phyloP scores from a whole-genome alignment of 2,329 filamentous ascomycete genomes.

The Catunica adiposa region DNA sequence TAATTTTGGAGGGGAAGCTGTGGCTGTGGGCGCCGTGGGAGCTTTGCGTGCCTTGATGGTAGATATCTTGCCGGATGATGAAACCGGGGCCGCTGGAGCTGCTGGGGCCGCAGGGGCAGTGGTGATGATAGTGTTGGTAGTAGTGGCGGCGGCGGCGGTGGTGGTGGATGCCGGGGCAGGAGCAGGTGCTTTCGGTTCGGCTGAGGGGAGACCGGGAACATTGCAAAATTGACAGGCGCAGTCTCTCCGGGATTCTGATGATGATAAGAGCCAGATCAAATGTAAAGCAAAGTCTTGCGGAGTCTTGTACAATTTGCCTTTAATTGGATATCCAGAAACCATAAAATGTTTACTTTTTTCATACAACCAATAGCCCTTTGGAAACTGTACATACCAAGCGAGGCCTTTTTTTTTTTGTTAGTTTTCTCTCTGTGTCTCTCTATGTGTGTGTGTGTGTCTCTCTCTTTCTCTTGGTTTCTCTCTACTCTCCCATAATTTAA shows the following conservation, averaged over 20 bases:
- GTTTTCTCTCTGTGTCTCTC: too few relatives aligned
- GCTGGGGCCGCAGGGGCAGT: constrained; percentile 8
- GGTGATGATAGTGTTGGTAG: too few relatives aligned
- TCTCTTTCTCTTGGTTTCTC: too few relatives aligned
- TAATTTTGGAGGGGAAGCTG: neutral
- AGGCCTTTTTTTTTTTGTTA: constrained; percentile 19
- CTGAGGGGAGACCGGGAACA: constrained; percentile 6
- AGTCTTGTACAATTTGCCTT: constrained; percentile 33
- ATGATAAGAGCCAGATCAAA: constrained; percentile 34
- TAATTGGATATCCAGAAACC: constrained; percentile 33
- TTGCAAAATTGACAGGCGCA: constrained; percentile 37
- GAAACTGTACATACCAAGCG: constrained; percentile 29
- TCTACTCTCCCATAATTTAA: neutral
- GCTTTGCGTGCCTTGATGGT: constrained; percentile 12
- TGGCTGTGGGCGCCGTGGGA: neutral
- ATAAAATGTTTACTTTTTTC: constrained; percentile 33
- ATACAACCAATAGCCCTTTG: constrained; percentile 30
- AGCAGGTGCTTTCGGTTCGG: neutral
- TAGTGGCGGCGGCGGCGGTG: neutral
- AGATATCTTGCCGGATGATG: constrained; percentile 12
- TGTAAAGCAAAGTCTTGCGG: constrained; percentile 38
- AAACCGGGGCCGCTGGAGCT: neutral
- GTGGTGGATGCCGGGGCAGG: constrained; percentile 1
- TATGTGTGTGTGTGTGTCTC: too few relatives aligned
- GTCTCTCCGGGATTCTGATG: constrained; percentile 30